Conservation (phyloP, 352 stramenopile genomes). For the Aphanomyces astaci region DNA sequence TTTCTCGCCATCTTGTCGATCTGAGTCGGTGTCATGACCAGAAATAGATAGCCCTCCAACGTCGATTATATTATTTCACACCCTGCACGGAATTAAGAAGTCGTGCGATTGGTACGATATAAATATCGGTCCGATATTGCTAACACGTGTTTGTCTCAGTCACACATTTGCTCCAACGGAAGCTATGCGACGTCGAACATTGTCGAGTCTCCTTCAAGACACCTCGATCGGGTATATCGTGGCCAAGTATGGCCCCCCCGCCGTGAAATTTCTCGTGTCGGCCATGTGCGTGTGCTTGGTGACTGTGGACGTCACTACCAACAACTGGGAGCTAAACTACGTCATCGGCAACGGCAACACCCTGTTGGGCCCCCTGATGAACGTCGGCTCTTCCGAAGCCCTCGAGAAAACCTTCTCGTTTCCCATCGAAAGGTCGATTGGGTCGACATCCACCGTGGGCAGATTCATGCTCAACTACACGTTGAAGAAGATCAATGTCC, state of each 20-base stretch:
- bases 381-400: background rate
- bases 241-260: background rate
- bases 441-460: background rate
- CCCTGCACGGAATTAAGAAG: too few relatives aligned
- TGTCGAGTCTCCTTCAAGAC: too few relatives aligned
- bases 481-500: background rate
- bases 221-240: too few relatives aligned
- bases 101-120: too few relatives aligned
- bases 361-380: slow-evolving; percentile 3
- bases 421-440: background rate
- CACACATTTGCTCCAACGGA: too few relatives aligned
- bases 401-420: background rate
- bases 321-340: slow-evolving; percentile 21
- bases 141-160: too few relatives aligned
- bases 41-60: too few relatives aligned
- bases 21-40: too few relatives aligned
- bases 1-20: too few relatives aligned
- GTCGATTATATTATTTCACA: too few relatives aligned
- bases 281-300: slow-evolving; percentile 4
- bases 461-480: background rate
- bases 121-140: too few relatives aligned
- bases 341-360: background rate
- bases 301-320: background rate
- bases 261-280: background rate
- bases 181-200: too few relatives aligned